Evolutionary conservation across 768 basidiomycete species (phyloP).

Genomic region (Mycena haematopus): DNA sequence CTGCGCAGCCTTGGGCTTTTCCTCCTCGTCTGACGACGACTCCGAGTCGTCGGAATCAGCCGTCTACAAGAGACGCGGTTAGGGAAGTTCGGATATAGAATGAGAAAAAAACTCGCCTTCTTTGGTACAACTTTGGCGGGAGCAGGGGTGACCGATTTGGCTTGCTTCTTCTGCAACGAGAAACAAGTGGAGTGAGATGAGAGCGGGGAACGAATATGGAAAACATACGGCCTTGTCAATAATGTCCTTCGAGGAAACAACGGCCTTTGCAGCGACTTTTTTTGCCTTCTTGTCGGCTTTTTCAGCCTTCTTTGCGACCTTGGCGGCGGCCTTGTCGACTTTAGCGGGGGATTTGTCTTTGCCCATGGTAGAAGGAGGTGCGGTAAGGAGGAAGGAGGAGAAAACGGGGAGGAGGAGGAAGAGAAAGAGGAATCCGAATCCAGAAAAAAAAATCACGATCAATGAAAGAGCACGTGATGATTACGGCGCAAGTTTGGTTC

Average conservation of each 20-base stretch:
- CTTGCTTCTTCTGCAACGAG: conserved; percentile 26
- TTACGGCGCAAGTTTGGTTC: too few relatives aligned
- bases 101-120: conserved; percentile 29
- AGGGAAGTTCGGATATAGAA: background rate
- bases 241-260: conserved; percentile 19
- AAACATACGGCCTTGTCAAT: conserved; percentile 34
- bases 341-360: conserved; percentile 41
- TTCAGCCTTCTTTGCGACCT: conserved; percentile 47
- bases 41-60: conserved; percentile 53
- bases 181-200: background rate
- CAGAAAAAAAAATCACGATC: background rate
- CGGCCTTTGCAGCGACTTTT: conserved; percentile 33
- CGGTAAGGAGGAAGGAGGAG: conserved; percentile 9
- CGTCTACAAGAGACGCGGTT: background rate
- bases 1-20: conserved; percentile 62
- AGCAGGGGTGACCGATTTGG: conserved; percentile 15
- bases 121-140: conserved; percentile 32
- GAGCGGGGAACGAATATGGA: background rate
- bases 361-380: conserved; percentile 43
- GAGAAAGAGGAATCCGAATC: conserved; percentile 3
- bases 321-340: conserved; percentile 26
- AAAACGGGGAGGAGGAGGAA: conserved; percentile 12
- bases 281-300: conserved; percentile 38
- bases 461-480: background rate
- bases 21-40: conserved; percentile 49